Evolutionary conservation across 148 eudicot genomes (phyloP).

Genomic region (Camellia lanceoleosa): DNA sequence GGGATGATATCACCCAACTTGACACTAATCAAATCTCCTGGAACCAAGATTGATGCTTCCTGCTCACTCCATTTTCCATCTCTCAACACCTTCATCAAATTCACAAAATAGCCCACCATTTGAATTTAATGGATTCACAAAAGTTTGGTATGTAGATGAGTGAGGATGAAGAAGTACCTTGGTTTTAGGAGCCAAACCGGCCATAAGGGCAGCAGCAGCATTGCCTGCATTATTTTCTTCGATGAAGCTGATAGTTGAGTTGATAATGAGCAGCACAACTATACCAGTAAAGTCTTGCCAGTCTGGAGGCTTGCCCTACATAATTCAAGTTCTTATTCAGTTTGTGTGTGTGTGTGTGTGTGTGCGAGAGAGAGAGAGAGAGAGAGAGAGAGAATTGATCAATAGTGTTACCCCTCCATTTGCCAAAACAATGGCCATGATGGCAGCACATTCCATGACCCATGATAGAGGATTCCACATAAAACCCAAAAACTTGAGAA

Average conservation of each 20-base stretch:
- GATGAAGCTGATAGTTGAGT: constrained; percentile 45
- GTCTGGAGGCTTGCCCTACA: constrained; percentile 40
- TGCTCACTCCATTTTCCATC: constrained; percentile 39
- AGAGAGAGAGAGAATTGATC: not conserved
- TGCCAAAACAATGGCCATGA: constrained; percentile 42
- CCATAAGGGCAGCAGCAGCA: constrained; percentile 52
- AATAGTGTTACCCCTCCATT: constrained; percentile 32
- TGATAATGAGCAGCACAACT: constrained; percentile 29
- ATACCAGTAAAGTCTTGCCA: constrained; percentile 47
- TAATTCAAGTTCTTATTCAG: not conserved
- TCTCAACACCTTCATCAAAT: constrained; percentile 26
- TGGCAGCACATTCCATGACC: constrained; percentile 50
- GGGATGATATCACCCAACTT: constrained; percentile 46
- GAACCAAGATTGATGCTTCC: constrained; percentile 41
- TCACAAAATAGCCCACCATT: not conserved
- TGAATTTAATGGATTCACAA: not conserved
- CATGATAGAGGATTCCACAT: constrained; percentile 55
- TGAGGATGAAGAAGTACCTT: constrained; percentile 21
- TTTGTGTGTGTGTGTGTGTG: not conserved
- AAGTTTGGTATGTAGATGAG: not conserved
- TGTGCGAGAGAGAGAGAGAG: not conserved
- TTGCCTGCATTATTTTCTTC: constrained; percentile 54
- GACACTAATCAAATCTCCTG: constrained; percentile 41
- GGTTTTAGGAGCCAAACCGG: constrained; percentile 39
- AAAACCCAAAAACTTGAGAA: constrained; percentile 43